Percentiles rank a stretch among this genome's conserved stretches.
Conservation (phyloP, 2,329 filamentous ascomycete genomes). For the Endocalyx cinctus region DNA sequence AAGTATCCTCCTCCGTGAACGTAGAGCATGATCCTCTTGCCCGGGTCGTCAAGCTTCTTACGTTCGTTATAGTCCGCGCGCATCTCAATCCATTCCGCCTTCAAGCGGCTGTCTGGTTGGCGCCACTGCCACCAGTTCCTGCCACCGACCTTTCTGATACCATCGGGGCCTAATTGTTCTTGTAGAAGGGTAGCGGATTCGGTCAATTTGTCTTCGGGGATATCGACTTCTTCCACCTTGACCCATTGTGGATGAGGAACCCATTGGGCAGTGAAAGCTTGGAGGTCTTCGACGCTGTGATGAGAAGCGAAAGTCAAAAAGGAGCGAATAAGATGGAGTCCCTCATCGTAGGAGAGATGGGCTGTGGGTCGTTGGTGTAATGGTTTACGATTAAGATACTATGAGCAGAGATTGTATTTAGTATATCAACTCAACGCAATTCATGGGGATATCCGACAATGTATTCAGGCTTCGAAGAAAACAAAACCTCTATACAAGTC, state of each 20-base stretch:
- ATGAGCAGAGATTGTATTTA: no score
- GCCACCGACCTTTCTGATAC: conserved; percentile 73
- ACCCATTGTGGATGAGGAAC: conserved; percentile 89
- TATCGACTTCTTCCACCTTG: conserved; percentile 64
- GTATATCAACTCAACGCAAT: no score
- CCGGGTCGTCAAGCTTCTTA: conserved; percentile 54
- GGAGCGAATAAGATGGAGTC: conserved; percentile 77
- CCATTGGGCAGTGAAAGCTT: conserved; percentile 87
- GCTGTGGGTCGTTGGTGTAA: conserved; percentile 77
- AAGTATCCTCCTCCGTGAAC: conserved; percentile 93
- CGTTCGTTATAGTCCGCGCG: conserved; percentile 71
- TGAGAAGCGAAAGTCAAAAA: conserved; percentile 83
- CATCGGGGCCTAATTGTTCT: conserved; percentile 71
- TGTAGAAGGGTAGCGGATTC: conserved; percentile 64
- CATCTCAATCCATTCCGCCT: conserved; percentile 97
- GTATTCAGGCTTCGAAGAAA: no score
- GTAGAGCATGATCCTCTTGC: conserved; percentile 82
- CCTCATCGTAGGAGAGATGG: conserved; percentile 91
- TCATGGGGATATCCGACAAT: no score
- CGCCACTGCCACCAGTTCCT: conserved; percentile 89
- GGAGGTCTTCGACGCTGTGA: conserved; percentile 88
- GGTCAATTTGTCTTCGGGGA: conserved; percentile 60
- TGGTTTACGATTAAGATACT: conserved; percentile 80
- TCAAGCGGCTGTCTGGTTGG: conserved; percentile 58
- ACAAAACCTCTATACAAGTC: no score